A percentile compares a stretch with the other conserved stretches of the same genome.
These are phyloP conservation scores for Tetrastigma voinierianum DNA, from an alignment of 164 flowering plant genomes.

Conservation along the genomic window DNA sequence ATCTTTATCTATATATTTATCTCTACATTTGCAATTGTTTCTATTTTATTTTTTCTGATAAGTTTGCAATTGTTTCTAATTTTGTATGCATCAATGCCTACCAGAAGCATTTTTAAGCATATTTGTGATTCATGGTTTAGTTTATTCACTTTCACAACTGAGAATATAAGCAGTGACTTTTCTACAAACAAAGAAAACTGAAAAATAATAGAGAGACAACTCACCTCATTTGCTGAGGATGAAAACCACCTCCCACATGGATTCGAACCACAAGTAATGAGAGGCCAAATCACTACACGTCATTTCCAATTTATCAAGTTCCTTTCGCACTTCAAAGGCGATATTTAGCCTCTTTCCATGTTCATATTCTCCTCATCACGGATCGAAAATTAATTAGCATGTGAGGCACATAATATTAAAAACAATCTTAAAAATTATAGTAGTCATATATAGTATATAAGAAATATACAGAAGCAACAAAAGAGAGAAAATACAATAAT, in stretches of 20 bases:
- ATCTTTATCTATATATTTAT: no score
- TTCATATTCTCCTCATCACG: constrained; percentile 78
- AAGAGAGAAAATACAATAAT: background rate
- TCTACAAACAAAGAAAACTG: background rate
- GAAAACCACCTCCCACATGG: constrained; percentile 43
- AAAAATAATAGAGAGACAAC: constrained; percentile 9
- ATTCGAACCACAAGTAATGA: constrained; percentile 79
- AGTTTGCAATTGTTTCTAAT: no score
- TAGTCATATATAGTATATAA: background rate
- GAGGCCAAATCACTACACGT: constrained; percentile 59
- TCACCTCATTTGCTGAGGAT: constrained; percentile 54
- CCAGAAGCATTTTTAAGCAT: no score
- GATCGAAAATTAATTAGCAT: constrained; percentile 11
- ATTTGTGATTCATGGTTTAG: no score
- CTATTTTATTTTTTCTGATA: no score
- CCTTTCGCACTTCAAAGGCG: constrained; percentile 55
- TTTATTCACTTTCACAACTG: no score
- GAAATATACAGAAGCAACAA: background rate
- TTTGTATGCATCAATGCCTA: no score
- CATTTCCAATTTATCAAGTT: constrained; percentile 56
- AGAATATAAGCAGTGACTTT: no score
- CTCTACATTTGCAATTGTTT: no score
- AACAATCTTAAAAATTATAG: background rate
- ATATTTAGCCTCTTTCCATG: constrained; percentile 70
- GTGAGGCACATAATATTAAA: background rate